Percentiles rank a stretch among this genome's conserved stretches.
phyloP scores from a whole-genome alignment of 2,329 filamentous ascomycete species.

The Diaporthe citriasiana region DNA sequence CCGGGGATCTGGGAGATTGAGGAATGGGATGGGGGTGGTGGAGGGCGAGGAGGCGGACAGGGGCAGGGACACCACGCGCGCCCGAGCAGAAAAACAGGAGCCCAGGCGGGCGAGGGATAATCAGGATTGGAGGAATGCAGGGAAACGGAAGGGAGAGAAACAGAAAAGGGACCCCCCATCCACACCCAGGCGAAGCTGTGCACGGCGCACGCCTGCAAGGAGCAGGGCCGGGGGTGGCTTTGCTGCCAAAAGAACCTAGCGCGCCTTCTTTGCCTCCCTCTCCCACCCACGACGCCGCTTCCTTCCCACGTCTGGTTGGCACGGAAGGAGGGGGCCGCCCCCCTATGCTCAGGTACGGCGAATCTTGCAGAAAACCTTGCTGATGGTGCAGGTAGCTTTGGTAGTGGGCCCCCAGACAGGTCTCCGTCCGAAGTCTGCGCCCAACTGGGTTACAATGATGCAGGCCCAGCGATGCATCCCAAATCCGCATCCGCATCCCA shows the following conservation, averaged over 20 bases:
- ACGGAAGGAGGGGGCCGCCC: conserved; percentile 26
- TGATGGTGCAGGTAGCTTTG: conserved; percentile 20
- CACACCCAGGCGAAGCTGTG: not conserved
- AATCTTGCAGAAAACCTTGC: conserved; percentile 25
- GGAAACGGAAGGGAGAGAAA: conserved; percentile 41
- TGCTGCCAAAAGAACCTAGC: conserved; percentile 37
- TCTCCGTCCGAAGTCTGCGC: conserved; percentile 35
- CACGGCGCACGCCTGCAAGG: not conserved
- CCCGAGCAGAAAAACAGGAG: conserved; percentile 17
- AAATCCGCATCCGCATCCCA: conserved; percentile 28
- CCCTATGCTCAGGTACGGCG: conserved; percentile 24
- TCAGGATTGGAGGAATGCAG: conserved; percentile 39
- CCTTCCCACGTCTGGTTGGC: conserved; percentile 17
- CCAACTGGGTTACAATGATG: conserved; percentile 34
- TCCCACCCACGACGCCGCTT: conserved; percentile 2
- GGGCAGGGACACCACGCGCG: conserved; percentile 31
- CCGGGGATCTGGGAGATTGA: conserved; percentile 38
- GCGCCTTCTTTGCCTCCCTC: not conserved
- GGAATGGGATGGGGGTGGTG: conserved; percentile 36
- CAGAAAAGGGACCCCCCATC: conserved; percentile 34
- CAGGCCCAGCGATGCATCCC: conserved; percentile 36
- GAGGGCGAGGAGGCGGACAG: conserved; percentile 19
- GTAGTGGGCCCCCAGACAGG: conserved; percentile 6
- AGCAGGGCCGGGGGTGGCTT: conserved; percentile 34
- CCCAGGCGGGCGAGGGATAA: conserved; percentile 36